Conservation (phyloP, 2,329 filamentous ascomycete species). For the Alternaria brassicae region DNA sequence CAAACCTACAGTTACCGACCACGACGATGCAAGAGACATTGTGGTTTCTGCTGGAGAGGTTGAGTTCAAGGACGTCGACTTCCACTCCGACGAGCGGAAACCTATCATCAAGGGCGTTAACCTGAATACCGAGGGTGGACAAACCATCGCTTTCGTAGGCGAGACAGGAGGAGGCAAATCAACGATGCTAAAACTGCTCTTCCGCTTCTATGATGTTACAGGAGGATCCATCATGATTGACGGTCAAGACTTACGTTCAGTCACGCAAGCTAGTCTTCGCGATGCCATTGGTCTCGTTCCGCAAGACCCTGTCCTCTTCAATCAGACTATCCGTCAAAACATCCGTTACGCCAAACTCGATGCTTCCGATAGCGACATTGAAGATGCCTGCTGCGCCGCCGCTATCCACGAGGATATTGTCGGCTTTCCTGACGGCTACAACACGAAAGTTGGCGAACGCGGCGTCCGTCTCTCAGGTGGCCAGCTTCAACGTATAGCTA, state of each 20-base stretch:
- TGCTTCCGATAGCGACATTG: slow-evolving; percentile 67
- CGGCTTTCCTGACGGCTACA: slow-evolving; percentile 58
- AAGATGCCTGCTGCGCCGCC: slow-evolving; percentile 66
- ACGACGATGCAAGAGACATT: slow-evolving; percentile 48
- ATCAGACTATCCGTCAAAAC: slow-evolving; percentile 70
- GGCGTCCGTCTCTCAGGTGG: slow-evolving; percentile 66
- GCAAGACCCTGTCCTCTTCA: slow-evolving; percentile 70
- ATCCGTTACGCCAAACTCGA: slow-evolving; percentile 67
- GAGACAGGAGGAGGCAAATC: slow-evolving; percentile 70
- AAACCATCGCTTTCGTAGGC: slow-evolving; percentile 67
- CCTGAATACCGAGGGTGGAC: slow-evolving; percentile 59
- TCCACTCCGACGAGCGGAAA: slow-evolving; percentile 63
- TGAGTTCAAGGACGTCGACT: slow-evolving; percentile 62
- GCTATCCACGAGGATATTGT: slow-evolving; percentile 70
- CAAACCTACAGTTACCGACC: slow-evolving; percentile 62
- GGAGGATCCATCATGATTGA: slow-evolving; percentile 64
- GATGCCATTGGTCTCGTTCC: slow-evolving; percentile 69
- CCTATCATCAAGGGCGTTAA: slow-evolving; percentile 59
- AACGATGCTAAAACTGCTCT: slow-evolving; percentile 66
- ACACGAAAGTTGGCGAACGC: slow-evolving; percentile 51
- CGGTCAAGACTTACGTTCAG: slow-evolving; percentile 65
- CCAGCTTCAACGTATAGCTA: slow-evolving; percentile 71
- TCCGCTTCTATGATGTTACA: slow-evolving; percentile 66
- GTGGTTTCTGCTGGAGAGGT: slow-evolving; percentile 58
- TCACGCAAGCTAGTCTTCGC: slow-evolving; percentile 65